Evolutionary conservation across 805 yeast species (phyloP), one percentile per base, ranked within the genome.

Genomic region (Aciculoconidium aculeatum): DNA sequence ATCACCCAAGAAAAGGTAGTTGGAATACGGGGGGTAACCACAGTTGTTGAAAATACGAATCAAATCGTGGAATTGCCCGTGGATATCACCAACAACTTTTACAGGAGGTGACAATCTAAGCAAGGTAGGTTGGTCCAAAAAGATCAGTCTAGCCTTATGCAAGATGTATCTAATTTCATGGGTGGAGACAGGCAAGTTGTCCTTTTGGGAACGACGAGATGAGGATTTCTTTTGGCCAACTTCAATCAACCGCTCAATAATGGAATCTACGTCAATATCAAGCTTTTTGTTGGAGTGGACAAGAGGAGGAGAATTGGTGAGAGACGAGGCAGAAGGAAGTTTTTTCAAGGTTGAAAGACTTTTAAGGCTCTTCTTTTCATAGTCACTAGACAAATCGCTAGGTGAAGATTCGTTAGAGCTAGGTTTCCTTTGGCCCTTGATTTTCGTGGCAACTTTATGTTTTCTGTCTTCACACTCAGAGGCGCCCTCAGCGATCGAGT

Each of bases 31-130:
- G 2, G 80, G 80, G 36, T 67, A 72, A 0, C 80, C 80, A 47
- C 77, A 71, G n/a, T 65, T 53, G 44, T 71, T 69, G 50, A 73
- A 72, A 20, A 73, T 71, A 30, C 80, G 50, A 21, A 72, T 48
- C 39, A 73, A 58, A 47, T 73, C 80, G 39, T 59, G 55, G 42
- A 66, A 73, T 41, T 73, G 80, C 3, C 80, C 94, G 55, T 83
- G 92, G 32, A 83, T 79, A 56, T 85, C 87, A 23, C 92, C 92
- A 5, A 82, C 90, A 35, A 83, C 73, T 51, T 83, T 83, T 3
- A 82, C 90, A 0, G 92, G 88, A 1, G 92, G 80, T 2, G 81
- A 76, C 36, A 80, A 55, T 40, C 76, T 74, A 36, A 80, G 58
- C 30, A 80, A 50, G 18, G 78, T 68, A 6, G 88, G 87, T 43